Base-by-base conservation (phyloP, 306 rosid genomes). In the Fagus sylvatica region DNA sequence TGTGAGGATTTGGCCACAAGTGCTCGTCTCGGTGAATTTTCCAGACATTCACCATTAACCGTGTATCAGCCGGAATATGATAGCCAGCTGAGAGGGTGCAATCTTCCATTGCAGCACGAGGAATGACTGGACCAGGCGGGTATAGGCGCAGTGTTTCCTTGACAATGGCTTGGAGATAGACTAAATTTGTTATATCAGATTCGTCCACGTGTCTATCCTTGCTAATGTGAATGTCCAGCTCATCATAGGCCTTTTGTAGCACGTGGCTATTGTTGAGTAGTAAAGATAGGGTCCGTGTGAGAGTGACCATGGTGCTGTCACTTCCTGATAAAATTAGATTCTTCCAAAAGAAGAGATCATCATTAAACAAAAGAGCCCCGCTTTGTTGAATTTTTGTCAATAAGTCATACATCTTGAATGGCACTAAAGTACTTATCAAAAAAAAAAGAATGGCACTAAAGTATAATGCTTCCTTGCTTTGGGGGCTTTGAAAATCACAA, bases 261-360 rank as follows among this genome's bases (percentile, higher is more conserved):
- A 71, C 84, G 9, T 39, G 11, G 59, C 15, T 68, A 67, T 82
- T 67, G 74, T 85, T 82, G 28, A 82, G 74, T 64, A 85, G 43
- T 48, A 82, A 80, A 73, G 84, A 79, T 7, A 85, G 49, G 9
- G 80, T 78, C 85, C 89, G 82, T 73, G 77, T 82, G 40, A 85
- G 78, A 53, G 76, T 32, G 19, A 85, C 61, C 86, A 73, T 69
- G 51, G 75, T 85, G 39, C 77, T 48, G 77, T 85, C 85, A 7
- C 83, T 77, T 82, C 84, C 86, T 54, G 86, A 86, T 69, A 85
- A 67, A 72, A 85, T 74, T 56, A 85, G 69, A 76, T 85, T 85
- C 86, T 82, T 80, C 84, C 34, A 78, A 64, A 57, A 46, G 51
- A 28, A 2, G 36, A 28, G 36, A 30, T 28, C 6, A n/a, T 57